Evolutionary conservation across 1,284 basidiomycete species (phyloP), one percentile per base, ranked within the genome.

Genomic region (Cryptococcus sp.): DNA sequence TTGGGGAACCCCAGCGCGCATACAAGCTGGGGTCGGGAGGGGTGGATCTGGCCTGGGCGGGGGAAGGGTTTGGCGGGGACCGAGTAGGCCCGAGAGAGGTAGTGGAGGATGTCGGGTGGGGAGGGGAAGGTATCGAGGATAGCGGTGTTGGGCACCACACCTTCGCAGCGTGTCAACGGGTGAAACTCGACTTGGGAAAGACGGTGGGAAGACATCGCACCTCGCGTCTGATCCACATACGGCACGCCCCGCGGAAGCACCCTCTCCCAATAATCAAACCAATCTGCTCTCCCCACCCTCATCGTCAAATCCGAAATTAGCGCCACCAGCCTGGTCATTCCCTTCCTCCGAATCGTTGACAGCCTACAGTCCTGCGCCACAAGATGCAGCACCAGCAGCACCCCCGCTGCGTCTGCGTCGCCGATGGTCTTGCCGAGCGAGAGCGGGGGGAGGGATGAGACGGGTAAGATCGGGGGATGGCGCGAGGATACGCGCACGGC

Each of bases 261-360:
- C 7, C 89, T 82, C 62, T 85, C 85, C 88, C 89, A 91, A 69
- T 91, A 92, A 72, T 95, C 91, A 2, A 84, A 82, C 89, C 91
- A 96, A 67, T 90, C 88, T 0, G 82, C 82, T 24, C 87, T 82
- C 5, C 88, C 82, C 13, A 84, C 28, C 0, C 55, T 75, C 8
- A 80, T 68, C 2, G 88, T 87, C n/a, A 94, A 74, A 1, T 80
- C 79, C 56, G 85, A 83, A 7, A 94, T 80, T 11, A 91, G 63
- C 0, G 82, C 82, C 0, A 82, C 85, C 8, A 94, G 76, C 24
- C 77, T 77, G n/a, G 80, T 58, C n/a, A 92, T 74, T 2, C 82
- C 80, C 23, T 79, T 70, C 52, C 85, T 82, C 11, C 81, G 78
- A 11, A 58, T 57, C 1, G 66, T 51, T 7, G 69, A 61, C 21